Conservation (phyloP, 495 filamentous ascomycete species). For the Hypoxylon fragiforme region DNA sequence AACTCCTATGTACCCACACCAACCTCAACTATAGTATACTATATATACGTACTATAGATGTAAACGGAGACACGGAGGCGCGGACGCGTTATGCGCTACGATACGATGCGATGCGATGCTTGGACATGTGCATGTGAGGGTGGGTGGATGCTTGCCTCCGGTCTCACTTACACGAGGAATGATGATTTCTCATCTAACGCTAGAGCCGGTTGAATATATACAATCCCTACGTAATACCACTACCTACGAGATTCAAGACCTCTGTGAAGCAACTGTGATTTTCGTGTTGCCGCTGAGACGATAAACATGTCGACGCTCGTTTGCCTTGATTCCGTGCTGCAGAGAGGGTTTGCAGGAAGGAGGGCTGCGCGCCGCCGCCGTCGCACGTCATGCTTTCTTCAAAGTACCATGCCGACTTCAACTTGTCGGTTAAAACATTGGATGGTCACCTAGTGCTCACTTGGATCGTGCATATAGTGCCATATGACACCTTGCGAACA, state of each 20-base stretch:
- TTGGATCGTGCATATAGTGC: slow-evolving; percentile 16
- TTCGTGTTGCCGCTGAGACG: slow-evolving; percentile 4
- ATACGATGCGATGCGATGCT: too few species aligned
- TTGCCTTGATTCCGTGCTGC: slow-evolving; percentile 7
- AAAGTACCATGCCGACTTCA: slow-evolving; percentile 2
- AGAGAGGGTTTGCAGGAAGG: slow-evolving; percentile 15
- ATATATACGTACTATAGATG: slow-evolving; percentile 6
- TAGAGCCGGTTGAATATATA: slow-evolving; percentile 20
- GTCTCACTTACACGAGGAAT: slow-evolving; percentile 28
- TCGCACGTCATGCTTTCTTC: slow-evolving; percentile 20
- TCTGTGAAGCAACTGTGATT: slow-evolving; percentile 11
- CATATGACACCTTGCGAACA: slow-evolving; percentile 27
- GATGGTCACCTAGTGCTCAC: slow-evolving; percentile 32
- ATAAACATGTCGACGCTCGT: too few species aligned
- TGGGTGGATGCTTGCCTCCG: neutral
- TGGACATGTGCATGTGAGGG: slow-evolving; percentile 9
- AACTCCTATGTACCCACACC: too few species aligned
- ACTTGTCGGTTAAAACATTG: slow-evolving; percentile 24
- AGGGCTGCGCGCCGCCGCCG: slow-evolving; percentile 1
- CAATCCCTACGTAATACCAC: too few species aligned
- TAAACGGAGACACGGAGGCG: slow-evolving; percentile 15
- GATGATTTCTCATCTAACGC: slow-evolving; percentile 22
- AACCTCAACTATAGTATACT: too few species aligned
- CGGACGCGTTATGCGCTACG: slow-evolving; percentile 29
- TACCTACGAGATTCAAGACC: neutral